Conservation (phyloP, 345 rosid genomes). For the Triadica sebifera region DNA sequence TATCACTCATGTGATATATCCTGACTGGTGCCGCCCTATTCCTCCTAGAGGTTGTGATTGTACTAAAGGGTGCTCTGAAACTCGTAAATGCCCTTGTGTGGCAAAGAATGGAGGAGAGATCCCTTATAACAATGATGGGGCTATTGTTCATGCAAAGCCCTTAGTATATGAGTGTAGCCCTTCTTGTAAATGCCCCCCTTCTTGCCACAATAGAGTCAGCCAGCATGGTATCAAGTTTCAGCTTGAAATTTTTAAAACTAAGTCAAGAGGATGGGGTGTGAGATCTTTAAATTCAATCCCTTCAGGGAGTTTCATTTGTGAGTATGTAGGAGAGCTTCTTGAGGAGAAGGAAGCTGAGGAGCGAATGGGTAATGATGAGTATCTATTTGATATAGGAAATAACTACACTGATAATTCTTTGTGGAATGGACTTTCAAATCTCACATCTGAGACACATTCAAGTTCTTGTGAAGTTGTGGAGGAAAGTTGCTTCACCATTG, state of each 20-base stretch:
- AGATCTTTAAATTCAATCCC: slow-evolving; percentile 73
- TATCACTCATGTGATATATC: slow-evolving; percentile 50
- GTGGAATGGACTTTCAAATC: slow-evolving; percentile 42
- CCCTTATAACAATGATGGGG: slow-evolving; percentile 75
- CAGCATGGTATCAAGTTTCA: slow-evolving; percentile 70
- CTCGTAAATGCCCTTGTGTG: slow-evolving; percentile 50
- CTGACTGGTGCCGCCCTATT: slow-evolving; percentile 44
- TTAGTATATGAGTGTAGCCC: slow-evolving; percentile 87
- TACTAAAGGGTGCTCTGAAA: slow-evolving; percentile 47
- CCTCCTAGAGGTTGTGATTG: slow-evolving; percentile 64
- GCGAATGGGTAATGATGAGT: slow-evolving; percentile 69
- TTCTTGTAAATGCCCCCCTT: slow-evolving; percentile 66
- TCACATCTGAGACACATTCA: slow-evolving; percentile 43
- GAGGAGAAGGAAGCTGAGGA: slow-evolving; percentile 70
- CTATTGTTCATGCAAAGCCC: slow-evolving; percentile 57
- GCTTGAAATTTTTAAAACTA: slow-evolving; percentile 82
- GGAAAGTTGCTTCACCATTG: slow-evolving; percentile 65
- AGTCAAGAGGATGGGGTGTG: slow-evolving; percentile 88
- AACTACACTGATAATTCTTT: slow-evolving; percentile 41
- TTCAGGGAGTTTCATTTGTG: slow-evolving; percentile 82
- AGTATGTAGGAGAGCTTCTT: slow-evolving; percentile 80
- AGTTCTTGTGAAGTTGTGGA: slow-evolving; percentile 34
- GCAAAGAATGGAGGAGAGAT: slow-evolving; percentile 69
- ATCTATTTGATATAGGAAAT: slow-evolving; percentile 70
- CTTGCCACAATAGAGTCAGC: slow-evolving; percentile 71